Base-by-base conservation (phyloP, 1,284 basidiomycete species). In the Mycena citricolor region DNA sequence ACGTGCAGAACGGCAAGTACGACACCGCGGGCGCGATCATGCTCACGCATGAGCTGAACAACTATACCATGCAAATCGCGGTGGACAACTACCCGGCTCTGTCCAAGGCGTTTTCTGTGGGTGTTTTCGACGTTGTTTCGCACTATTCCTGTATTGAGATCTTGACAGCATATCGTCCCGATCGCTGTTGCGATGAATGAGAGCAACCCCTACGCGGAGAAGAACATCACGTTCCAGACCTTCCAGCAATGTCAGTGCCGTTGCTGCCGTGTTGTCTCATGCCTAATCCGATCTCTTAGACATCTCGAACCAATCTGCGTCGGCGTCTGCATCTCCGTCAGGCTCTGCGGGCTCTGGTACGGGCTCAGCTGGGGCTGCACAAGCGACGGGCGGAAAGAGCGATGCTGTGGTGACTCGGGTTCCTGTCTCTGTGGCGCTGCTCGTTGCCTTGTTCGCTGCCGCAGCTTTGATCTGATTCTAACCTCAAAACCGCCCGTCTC, bases 1-100 rank as follows among this genome's bases (percentile, higher is more conserved):
- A 49, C 10, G 52, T 53, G 10, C 41, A 54, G 25, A 56, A 50
- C 4, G 67, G 67, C 25, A 58, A 54, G 1, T 70, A 56, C 31
- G 44, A 30, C 30, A 44, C 41, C 8, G 47, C 5, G 8, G 64
- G 66, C 8, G 57, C 61, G 1, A 68, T 67, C 45, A 66, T 66
- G 55, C 54, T 66, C 23, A 65, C 66, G 4, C 64, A 66, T 26
- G 64, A 66, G 23, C 49, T 67, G 28, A 65, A 69, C 56, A 68
- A 69, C 52, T 69, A 55, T 47, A 67, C 67, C 10, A 68, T 67
- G 65, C 50, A 57, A 8, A 61, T 66, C 42, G 64, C 64, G 4
- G 20, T 68, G 22, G 63, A 67, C 37, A 66, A 54, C 51, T 66
- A 66, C 38, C 4, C 37, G 8, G 54, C 56, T 39, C 55, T 70